phyloP scores from a whole-genome alignment of 768 basidiomycete genomes.

The Tricholoma furcatifolium region DNA sequence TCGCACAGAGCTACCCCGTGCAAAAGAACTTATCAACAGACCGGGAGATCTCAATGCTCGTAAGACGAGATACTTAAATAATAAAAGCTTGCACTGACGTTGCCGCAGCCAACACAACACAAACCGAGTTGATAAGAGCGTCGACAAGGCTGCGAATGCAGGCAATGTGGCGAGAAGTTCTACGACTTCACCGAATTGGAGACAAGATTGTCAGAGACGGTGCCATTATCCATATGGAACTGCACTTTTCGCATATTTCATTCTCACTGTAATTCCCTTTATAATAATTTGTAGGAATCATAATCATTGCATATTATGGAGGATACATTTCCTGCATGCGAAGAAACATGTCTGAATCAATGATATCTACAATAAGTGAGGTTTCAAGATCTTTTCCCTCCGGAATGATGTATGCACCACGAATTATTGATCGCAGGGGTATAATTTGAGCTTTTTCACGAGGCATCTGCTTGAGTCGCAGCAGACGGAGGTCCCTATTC shows the following conservation, averaged over 20 bases:
- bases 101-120: conserved; percentile 36
- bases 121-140: conserved; percentile 47
- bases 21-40: conserved; percentile 88
- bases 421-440: conserved; percentile 25
- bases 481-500: conserved; percentile 23
- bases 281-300: too few species aligned
- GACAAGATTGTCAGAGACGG: conserved; percentile 97
- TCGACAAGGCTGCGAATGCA: conserved; percentile 78
- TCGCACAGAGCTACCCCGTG: not conserved
- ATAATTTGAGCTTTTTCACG: conserved; percentile 21
- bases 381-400: conserved; percentile 18
- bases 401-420: conserved; percentile 24
- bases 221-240: conserved; percentile 34
- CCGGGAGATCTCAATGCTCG: conserved; percentile 44
- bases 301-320: too few species aligned
- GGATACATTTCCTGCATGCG: conserved; percentile 10
- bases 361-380: conserved; percentile 24
- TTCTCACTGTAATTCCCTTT: conserved; percentile 30
- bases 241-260: conserved; percentile 21
- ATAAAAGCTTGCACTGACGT: conserved; percentile 16
- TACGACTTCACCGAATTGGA: conserved; percentile 96
- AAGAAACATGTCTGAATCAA: conserved; percentile 30
- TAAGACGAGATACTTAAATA: conserved; percentile 38
- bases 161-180: conserved; percentile 99
- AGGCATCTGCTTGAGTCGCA: conserved; percentile 10